Conservation (phyloP, 768 basidiomycete genomes). For the Saitozyma podzolica region DNA sequence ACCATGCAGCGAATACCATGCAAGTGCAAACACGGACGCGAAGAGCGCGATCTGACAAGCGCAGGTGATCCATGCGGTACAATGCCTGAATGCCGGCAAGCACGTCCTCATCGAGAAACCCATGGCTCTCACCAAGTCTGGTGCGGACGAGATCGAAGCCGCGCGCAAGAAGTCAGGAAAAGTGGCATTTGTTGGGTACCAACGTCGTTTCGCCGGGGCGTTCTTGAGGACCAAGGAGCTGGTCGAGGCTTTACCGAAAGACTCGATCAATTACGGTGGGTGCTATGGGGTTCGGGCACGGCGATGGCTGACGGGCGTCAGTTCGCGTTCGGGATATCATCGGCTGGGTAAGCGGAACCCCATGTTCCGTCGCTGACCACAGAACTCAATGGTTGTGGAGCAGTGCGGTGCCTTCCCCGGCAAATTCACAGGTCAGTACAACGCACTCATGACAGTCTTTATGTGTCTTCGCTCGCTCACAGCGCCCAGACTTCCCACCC, state of each 20-base stretch:
- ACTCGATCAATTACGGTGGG: conserved; percentile 12
- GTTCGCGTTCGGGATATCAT: conserved; percentile 42
- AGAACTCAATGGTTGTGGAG: conserved; percentile 17
- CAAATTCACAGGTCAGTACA: conserved; percentile 16
- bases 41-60: neutral
- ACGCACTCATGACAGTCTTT: neutral
- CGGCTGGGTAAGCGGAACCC: conserved; percentile 25
- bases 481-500: conserved; percentile 14
- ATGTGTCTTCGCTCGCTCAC: neutral
- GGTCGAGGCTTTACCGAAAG: conserved; percentile 12
- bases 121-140: conserved; percentile 30
- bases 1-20: too few species aligned
- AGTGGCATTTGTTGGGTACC: conserved; percentile 44
- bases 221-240: conserved; percentile 36
- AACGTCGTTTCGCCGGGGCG: conserved; percentile 44
- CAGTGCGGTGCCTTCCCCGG: conserved; percentile 20
- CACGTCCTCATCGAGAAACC: conserved; percentile 50
- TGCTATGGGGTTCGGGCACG: too few species aligned
- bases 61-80: conserved; percentile 17
- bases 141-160: conserved; percentile 28
- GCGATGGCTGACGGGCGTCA: too few species aligned
- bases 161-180: conserved; percentile 27
- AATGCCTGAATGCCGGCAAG: conserved; percentile 26
- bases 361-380: neutral
- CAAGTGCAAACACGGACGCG: too few species aligned